A percentile compares a stretch with the other conserved stretches of the same genome.
phyloP scores from a whole-genome alignment of 2,329 filamentous ascomycete genomes.

The Pseudocercospora macadamiae region DNA sequence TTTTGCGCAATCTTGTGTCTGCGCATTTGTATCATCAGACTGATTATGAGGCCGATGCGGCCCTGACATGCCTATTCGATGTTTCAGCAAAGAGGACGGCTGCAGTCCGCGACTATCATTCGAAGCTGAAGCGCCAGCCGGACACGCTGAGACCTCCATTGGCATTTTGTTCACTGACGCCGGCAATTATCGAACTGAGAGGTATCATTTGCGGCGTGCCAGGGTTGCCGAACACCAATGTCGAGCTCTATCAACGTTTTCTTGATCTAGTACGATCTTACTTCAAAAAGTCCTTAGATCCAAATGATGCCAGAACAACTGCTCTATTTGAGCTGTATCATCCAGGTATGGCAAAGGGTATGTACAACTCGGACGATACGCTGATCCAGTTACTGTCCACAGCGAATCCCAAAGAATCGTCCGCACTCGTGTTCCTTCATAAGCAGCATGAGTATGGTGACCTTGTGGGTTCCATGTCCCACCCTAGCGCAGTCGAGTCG shows the following conservation, averaged over 20 bases:
- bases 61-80: neutral
- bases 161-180: neutral
- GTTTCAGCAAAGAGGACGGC: neutral
- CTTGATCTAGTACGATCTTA: too few species aligned
- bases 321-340: neutral
- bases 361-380: neutral
- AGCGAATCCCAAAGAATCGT: neutral
- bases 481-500: neutral
- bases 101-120: too few species aligned
- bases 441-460: neutral
- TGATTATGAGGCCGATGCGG: neutral
- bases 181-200: neutral
- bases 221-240: neutral
- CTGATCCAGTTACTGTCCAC: neutral
- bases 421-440: neutral
- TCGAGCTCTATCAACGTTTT: too few species aligned
- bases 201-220: neutral
- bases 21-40: neutral
- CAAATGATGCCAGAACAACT: too few species aligned
- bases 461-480: neutral
- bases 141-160: neutral
- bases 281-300: too few species aligned
- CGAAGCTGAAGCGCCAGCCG: neutral
- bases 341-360: neutral
- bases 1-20: neutral